A percentile compares a stretch with the other conserved stretches of the same genome.
phyloP scores from a whole-genome alignment of 345 rosid species.

The Sapria himalayana region DNA sequence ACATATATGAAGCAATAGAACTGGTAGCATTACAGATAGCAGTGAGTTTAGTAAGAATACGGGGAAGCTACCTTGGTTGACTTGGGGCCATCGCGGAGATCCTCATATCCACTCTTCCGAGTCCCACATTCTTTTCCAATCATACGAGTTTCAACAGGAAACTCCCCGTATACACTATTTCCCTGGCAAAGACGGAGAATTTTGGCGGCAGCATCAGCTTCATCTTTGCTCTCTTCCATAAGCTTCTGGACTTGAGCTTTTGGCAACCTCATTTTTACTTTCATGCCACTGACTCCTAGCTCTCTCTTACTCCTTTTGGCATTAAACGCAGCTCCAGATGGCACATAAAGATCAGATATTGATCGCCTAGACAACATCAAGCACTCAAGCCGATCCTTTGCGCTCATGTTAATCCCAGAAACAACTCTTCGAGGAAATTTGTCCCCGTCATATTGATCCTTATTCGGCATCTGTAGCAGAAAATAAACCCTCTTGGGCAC shows the following conservation, averaged over 20 bases:
- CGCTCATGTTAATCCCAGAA: constrained; percentile 66
- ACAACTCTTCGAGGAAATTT: constrained; percentile 42
- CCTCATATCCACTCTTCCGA: constrained; percentile 15
- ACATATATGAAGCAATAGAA: background rate
- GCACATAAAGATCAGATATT: constrained; percentile 57
- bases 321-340: no score
- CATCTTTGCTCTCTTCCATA: constrained; percentile 35
- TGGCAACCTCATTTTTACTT: constrained; percentile 47
- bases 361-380: constrained; percentile 66
- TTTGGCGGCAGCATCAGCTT: constrained; percentile 43
- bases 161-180: constrained; percentile 1
- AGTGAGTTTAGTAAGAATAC: no score
- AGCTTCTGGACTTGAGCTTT: constrained; percentile 52
- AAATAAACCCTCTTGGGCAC: constrained; percentile 65
- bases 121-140: constrained; percentile 5
- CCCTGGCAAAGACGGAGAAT: constrained; percentile 36
- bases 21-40: background rate
- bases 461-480: constrained; percentile 49
- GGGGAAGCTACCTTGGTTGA: constrained; percentile 33
- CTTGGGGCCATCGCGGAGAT: constrained; percentile 15
- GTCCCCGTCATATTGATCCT: constrained; percentile 15
- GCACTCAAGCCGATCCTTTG: constrained; percentile 68
- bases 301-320: constrained; percentile 5
- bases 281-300: constrained; percentile 13
- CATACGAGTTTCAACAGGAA: background rate